phyloP scores from a whole-genome alignment of 345 rosid genomes.

The Gossypium rotundifolium region DNA sequence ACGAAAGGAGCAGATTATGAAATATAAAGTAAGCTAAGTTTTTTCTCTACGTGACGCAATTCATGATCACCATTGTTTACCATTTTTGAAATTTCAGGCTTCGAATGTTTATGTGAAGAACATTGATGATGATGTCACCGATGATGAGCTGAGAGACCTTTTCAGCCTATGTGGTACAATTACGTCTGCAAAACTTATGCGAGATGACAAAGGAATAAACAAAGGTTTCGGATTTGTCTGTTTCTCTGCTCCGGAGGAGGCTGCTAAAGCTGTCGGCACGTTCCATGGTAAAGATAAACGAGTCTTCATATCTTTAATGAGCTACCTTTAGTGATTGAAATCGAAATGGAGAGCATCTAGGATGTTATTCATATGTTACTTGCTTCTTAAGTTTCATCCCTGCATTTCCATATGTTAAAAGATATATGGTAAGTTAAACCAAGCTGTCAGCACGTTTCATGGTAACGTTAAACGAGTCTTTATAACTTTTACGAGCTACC shows the following conservation, averaged over 20 bases:
- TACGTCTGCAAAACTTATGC: slow-evolving; percentile 58
- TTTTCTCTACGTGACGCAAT: background rate
- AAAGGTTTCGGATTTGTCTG: slow-evolving; percentile 83
- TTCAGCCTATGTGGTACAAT: slow-evolving; percentile 63
- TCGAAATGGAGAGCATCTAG: background rate
- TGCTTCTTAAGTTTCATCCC: background rate
- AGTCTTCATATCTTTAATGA: background rate
- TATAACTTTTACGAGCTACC: background rate
- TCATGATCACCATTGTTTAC: background rate
- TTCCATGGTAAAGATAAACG: slow-evolving; percentile 40
- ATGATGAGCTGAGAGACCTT: slow-evolving; percentile 50
- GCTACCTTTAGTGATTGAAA: background rate
- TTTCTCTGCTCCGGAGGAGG: slow-evolving; percentile 63
- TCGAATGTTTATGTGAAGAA: slow-evolving; percentile 68
- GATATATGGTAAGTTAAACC: too few relatives aligned
- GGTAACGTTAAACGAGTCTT: background rate
- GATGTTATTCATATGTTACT: background rate
- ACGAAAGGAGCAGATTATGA: slow-evolving; percentile 42
- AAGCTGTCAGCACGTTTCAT: too few relatives aligned
- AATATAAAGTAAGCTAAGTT: slow-evolving; percentile 35
- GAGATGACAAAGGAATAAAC: slow-evolving; percentile 61
- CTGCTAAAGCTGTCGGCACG: slow-evolving; percentile 42
- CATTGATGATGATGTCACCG: slow-evolving; percentile 50
- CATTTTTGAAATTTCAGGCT: slow-evolving; percentile 34
- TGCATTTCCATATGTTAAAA: too few relatives aligned